These are phyloP conservation scores for Lycium barbarum DNA, from an alignment of 257 asterid genomes.

Conservation along the genomic window DNA sequence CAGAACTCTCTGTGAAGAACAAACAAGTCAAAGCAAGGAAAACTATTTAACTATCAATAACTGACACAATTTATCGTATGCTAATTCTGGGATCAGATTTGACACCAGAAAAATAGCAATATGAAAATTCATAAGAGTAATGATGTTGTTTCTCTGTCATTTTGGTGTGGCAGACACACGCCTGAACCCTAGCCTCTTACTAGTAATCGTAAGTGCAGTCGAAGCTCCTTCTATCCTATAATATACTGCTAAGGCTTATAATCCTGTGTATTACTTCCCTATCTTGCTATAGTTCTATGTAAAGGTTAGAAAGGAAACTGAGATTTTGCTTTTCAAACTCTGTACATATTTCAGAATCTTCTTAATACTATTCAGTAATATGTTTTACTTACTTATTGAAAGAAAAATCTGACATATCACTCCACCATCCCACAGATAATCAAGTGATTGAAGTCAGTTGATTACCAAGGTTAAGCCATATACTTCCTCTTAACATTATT, in stretches of 20 bases:
- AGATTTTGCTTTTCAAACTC: slow-evolving; percentile 7
- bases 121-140: slow-evolving; percentile 18
- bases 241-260: background rate
- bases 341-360: slow-evolving; percentile 10
- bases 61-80: background rate
- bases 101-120: background rate
- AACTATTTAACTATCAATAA: slow-evolving; percentile 8
- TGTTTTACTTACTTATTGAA: background rate
- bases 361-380: background rate
- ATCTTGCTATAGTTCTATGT: background rate
- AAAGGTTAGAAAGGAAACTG: background rate
- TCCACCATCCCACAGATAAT: background rate
- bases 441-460: background rate
- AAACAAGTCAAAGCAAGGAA: background rate
- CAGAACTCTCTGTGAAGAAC: background rate
- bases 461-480: background rate
- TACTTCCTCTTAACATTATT: background rate
- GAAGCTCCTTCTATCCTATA: slow-evolving; percentile 17
- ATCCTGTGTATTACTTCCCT: background rate
- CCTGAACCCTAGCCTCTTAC: slow-evolving; percentile 11
- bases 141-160: background rate
- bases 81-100: background rate
- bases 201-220: background rate
- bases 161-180: slow-evolving; percentile 1
- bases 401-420: background rate